Conservation (phyloP, 2,329 filamentous ascomycete genomes). For the Ambrosiella xylebori region DNA sequence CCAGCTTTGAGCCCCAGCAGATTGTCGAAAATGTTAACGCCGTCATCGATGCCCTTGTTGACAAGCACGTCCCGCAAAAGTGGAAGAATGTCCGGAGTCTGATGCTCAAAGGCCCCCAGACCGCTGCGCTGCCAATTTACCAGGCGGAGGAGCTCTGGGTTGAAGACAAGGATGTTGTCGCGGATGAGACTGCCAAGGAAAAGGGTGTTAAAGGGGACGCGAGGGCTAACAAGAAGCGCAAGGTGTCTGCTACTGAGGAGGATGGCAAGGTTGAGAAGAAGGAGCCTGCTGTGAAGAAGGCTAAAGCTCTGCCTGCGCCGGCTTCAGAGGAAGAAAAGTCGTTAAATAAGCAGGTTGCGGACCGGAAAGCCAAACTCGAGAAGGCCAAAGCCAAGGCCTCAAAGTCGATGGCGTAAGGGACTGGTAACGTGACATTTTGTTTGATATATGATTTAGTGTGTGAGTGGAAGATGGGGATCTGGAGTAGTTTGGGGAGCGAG, state of each 20-base stretch:
- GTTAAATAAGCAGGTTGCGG: slow-evolving; percentile 41
- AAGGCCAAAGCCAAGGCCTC: slow-evolving; percentile 32
- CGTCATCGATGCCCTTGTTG: slow-evolving; percentile 50
- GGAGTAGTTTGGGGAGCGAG: background rate
- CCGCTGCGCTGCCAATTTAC: slow-evolving; percentile 85
- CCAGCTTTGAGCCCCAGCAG: slow-evolving; percentile 57
- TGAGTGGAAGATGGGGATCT: background rate
- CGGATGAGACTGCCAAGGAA: slow-evolving; percentile 35
- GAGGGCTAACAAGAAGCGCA: slow-evolving; percentile 40
- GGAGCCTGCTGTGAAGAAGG: slow-evolving; percentile 23
- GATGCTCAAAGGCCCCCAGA: slow-evolving; percentile 81
- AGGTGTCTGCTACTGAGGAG: slow-evolving; percentile 21
- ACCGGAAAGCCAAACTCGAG: slow-evolving; percentile 38
- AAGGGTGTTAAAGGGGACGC: slow-evolving; percentile 27
- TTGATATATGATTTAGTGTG: background rate
- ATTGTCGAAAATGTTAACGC: slow-evolving; percentile 65
- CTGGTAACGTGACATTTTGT: background rate
- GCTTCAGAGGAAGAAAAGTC: slow-evolving; percentile 28
- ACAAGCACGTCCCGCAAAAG: slow-evolving; percentile 67
- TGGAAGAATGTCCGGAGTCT: slow-evolving; percentile 75
- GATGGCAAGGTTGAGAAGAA: slow-evolving; percentile 19
- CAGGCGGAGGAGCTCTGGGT: slow-evolving; percentile 82
- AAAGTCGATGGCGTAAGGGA: slow-evolving; percentile 7
- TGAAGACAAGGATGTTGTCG: slow-evolving; percentile 56
- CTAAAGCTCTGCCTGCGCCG: slow-evolving; percentile 22